Evolutionary conservation across 371 early-diverging fungal species (phyloP).

Genomic region (Lichtheimia ramosa): DNA sequence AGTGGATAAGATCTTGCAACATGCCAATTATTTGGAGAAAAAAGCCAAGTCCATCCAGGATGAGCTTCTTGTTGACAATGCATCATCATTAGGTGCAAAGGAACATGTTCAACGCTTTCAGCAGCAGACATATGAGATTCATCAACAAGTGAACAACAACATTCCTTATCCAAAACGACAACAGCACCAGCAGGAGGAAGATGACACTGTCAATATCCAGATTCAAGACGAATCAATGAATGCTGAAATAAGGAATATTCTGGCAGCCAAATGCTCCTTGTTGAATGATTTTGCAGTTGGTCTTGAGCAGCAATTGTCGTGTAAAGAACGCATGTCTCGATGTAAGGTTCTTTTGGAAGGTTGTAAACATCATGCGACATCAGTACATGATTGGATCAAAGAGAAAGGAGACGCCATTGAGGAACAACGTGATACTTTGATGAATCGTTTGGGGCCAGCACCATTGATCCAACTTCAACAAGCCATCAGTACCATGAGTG

Average conservation of each 20-base stretch:
- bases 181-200: background rate
- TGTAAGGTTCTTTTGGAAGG: constrained; percentile 27
- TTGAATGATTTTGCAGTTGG: constrained; percentile 31
- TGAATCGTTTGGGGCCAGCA: constrained; percentile 9
- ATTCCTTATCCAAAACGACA: constrained; percentile 12
- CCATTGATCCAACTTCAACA: constrained; percentile 29
- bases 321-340: constrained; percentile 34
- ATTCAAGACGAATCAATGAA: constrained; percentile 39
- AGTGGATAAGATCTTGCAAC: constrained; percentile 17
- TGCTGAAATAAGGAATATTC: constrained; percentile 32
- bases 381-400: constrained; percentile 34
- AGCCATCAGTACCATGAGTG: constrained; percentile 33
- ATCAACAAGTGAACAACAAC: background rate
- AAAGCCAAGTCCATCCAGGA: constrained; percentile 30
- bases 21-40: constrained; percentile 25
- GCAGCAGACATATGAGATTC: background rate
- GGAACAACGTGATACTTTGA: constrained; percentile 14
- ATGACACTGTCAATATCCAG: background rate
- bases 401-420: no score
- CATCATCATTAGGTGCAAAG: no score
- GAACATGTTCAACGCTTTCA: constrained; percentile 29
- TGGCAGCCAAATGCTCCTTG: constrained; percentile 19
- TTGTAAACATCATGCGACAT: constrained; percentile 26
- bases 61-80: constrained; percentile 10
- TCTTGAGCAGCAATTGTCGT: constrained; percentile 26